phyloP scores from a whole-genome alignment of 1,139 yeast genomes.

The Saccharomyces hybrid region DNA sequence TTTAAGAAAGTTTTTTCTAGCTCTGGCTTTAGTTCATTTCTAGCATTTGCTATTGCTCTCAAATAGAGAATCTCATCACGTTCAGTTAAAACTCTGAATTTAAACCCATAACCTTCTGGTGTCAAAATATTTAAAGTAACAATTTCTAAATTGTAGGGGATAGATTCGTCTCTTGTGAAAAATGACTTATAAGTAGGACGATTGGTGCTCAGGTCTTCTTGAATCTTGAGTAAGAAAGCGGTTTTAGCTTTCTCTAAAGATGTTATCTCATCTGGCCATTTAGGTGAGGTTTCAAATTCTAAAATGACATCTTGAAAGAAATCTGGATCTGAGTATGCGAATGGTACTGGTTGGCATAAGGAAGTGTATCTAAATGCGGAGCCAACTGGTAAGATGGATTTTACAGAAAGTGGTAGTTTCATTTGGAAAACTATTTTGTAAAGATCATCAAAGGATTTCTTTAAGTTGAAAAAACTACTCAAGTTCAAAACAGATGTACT shows the following conservation, averaged over 20 bases:
- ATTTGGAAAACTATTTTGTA: too few species aligned
- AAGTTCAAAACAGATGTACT: too few species aligned
- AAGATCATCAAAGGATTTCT: too few species aligned
- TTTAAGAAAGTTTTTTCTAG: constrained; percentile 60
- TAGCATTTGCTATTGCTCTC: constrained; percentile 58
- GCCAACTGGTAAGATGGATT: constrained; percentile 66
- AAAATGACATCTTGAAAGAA: constrained; percentile 73
- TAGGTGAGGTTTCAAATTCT: constrained; percentile 79
- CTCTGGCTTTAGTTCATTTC: constrained; percentile 49
- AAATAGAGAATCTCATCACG: constrained; percentile 70
- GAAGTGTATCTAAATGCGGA: constrained; percentile 69
- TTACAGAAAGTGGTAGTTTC: constrained; percentile 65
- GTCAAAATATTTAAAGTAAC: constrained; percentile 59
- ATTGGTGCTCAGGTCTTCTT: constrained; percentile 43
- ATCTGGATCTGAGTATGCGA: constrained; percentile 68
- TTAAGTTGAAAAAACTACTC: too few species aligned
- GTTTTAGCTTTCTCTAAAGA: constrained; percentile 86
- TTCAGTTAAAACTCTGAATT: constrained; percentile 65
- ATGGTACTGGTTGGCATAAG: constrained; percentile 72
- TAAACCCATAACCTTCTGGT: constrained; percentile 85
- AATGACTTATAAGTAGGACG: constrained; percentile 50
- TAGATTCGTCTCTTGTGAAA: constrained; percentile 54
- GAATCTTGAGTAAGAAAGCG: constrained; percentile 74
- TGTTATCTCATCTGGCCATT: constrained; percentile 89
- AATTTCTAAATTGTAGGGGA: constrained; percentile 58